Conservation (phyloP, 2,329 filamentous ascomycete genomes). For the Dactylellina haptotyla region DNA sequence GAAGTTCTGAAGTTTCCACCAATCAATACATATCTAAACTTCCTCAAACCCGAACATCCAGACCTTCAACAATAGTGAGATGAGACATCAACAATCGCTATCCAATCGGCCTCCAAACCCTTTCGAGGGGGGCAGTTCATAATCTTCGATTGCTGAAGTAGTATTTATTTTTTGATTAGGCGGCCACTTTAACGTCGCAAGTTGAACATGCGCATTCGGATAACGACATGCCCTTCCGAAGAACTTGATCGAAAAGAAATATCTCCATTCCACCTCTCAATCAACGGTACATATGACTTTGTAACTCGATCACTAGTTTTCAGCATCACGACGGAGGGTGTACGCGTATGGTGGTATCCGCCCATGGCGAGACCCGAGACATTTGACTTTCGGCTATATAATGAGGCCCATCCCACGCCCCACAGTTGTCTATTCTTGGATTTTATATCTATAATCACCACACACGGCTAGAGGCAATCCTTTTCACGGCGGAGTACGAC, state of each 20-base stretch:
- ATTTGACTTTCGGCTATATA: constrained; percentile 18
- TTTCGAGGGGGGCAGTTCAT: neutral
- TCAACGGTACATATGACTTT: neutral
- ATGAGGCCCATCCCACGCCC: constrained; percentile 12
- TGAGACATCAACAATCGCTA: neutral
- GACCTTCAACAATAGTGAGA: neutral
- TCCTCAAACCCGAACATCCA: neutral
- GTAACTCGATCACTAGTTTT: too few relatives aligned
- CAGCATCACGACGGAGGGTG: too few relatives aligned
- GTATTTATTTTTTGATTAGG: neutral
- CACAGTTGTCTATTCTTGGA: too few relatives aligned
- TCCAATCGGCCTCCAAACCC: neutral
- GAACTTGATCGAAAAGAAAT: neutral
- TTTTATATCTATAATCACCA: too few relatives aligned
- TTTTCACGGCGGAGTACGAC: neutral
- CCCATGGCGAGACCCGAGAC: neutral
- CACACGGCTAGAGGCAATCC: too few relatives aligned
- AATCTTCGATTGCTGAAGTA: neutral
- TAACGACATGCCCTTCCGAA: neutral
- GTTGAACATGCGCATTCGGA: neutral
- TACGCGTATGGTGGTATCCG: neutral
- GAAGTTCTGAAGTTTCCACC: neutral
- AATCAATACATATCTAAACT: neutral
- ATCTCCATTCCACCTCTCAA: constrained; percentile 5
- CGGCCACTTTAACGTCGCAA: neutral